These are phyloP conservation scores for Aspergillus piperis DNA, from an alignment of 2,329 filamentous ascomycete genomes.

Conservation along the genomic window DNA sequence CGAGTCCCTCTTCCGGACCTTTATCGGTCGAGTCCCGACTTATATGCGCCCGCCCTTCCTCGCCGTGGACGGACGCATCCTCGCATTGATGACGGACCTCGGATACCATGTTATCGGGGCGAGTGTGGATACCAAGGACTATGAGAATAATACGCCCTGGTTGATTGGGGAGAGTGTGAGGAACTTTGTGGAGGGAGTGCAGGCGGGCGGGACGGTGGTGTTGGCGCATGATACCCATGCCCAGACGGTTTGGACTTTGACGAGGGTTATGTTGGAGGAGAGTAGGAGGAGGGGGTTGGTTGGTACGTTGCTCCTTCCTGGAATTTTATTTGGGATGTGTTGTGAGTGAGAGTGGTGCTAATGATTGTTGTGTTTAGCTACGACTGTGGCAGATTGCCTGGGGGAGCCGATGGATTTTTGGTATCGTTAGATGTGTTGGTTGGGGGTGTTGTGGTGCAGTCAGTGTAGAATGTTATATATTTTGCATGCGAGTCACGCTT, in stretches of 20 bases:
- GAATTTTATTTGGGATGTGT: background rate
- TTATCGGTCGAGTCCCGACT: slow-evolving; percentile 48
- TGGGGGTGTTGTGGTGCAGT: too few relatives aligned
- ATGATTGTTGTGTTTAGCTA: slow-evolving; percentile 34
- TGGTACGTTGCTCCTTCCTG: slow-evolving; percentile 23
- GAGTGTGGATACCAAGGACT: slow-evolving; percentile 49
- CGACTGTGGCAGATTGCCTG: slow-evolving; percentile 61
- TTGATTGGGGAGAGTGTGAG: slow-evolving; percentile 33
- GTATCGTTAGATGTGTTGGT: slow-evolving; percentile 43
- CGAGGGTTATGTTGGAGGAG: slow-evolving; percentile 36
- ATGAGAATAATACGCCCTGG: slow-evolving; percentile 34
- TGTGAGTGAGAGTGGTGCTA: background rate
- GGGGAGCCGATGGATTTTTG: slow-evolving; percentile 55
- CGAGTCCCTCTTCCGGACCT: slow-evolving; percentile 42
- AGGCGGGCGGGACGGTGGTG: slow-evolving; percentile 35
- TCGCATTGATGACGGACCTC: slow-evolving; percentile 41
- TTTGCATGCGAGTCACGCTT: background rate
- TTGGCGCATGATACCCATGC: slow-evolving; percentile 43
- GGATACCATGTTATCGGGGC: slow-evolving; percentile 49
- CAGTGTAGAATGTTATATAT: background rate
- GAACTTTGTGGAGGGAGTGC: slow-evolving; percentile 35
- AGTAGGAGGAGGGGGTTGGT: slow-evolving; percentile 46
- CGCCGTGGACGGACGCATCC: slow-evolving; percentile 33
- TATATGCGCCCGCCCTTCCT: slow-evolving; percentile 54
- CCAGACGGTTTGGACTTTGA: slow-evolving; percentile 37